These are phyloP conservation scores for Nemania bipapillata DNA, from an alignment of 2,329 filamentous ascomycete genomes.

Conservation along the genomic window DNA sequence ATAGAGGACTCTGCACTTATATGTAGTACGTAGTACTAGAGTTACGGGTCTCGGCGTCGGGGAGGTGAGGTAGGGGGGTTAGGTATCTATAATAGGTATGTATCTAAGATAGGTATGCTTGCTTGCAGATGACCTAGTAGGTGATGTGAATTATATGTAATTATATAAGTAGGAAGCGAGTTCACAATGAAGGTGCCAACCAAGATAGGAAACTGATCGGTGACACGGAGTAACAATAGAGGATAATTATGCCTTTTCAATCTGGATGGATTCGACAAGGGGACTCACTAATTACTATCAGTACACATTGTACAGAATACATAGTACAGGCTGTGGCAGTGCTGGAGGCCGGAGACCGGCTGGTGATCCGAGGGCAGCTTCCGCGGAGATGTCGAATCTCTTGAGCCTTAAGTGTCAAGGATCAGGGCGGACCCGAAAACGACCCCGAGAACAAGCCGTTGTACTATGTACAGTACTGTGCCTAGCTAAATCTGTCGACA, in stretches of 20 bases:
- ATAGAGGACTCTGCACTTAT: too few species aligned
- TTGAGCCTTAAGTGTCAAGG: background rate
- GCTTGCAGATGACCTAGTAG: too few species aligned
- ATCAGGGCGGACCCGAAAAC: background rate
- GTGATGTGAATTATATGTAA: too few species aligned
- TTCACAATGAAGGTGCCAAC: slow-evolving; percentile 3
- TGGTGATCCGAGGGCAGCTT: slow-evolving; percentile 20
- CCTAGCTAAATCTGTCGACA: background rate
- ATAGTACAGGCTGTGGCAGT: background rate
- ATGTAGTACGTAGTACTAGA: background rate
- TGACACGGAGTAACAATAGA: background rate
- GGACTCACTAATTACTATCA: background rate
- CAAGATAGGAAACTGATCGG: slow-evolving; percentile 18
- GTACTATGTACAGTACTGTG: background rate
- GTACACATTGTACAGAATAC: background rate
- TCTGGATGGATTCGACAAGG: background rate
- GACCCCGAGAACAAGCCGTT: background rate
- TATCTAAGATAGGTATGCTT: background rate
- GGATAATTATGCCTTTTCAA: slow-evolving; percentile 22
- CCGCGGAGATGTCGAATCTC: slow-evolving; percentile 10
- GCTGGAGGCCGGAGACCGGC: slow-evolving; percentile 18
- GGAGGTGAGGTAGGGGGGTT: slow-evolving; percentile 1
- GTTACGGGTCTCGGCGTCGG: background rate
- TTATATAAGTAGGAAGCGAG: slow-evolving; percentile 1
- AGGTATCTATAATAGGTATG: background rate